Conservation (phyloP, 208 protist genomes). For the Sergeia podlipaevii region DNA sequence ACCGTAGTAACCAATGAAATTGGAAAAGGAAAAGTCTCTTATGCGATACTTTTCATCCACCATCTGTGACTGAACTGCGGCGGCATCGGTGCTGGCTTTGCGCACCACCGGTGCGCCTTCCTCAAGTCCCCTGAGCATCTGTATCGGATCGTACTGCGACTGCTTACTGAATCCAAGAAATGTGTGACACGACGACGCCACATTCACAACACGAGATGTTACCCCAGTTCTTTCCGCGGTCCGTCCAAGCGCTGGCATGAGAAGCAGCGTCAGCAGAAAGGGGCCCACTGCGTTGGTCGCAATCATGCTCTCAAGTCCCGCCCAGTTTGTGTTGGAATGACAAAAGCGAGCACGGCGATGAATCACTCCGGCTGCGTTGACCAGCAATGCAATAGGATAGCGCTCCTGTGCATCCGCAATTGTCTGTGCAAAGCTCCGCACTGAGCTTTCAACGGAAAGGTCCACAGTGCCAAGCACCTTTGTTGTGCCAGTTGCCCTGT, state of each 20-base stretch:
- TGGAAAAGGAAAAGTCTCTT: slow-evolving; percentile 40
- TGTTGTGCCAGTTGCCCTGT: slow-evolving; percentile 9
- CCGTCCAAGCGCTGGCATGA: slow-evolving; percentile 63
- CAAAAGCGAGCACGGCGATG: slow-evolving; percentile 40
- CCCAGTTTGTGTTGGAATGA: slow-evolving; percentile 19
- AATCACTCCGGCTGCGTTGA: slow-evolving; percentile 80
- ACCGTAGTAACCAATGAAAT: slow-evolving; percentile 85
- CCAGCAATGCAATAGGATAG: slow-evolving; percentile 57
- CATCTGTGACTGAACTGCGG: not conserved
- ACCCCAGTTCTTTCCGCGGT: slow-evolving; percentile 49
- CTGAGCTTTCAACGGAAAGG: slow-evolving; percentile 54
- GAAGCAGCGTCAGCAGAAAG: slow-evolving; percentile 65
- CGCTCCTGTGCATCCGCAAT: slow-evolving; percentile 24
- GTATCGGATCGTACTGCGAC: slow-evolving; percentile 29
- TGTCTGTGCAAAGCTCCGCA: slow-evolving; percentile 52
- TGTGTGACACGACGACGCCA: slow-evolving; percentile 82
- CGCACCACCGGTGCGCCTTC: slow-evolving; percentile 5
- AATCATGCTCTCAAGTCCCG: slow-evolving; percentile 64
- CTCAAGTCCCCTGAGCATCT: slow-evolving; percentile 62
- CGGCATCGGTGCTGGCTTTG: not conserved
- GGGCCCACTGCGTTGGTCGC: slow-evolving; percentile 81
- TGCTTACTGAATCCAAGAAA: slow-evolving; percentile 48
- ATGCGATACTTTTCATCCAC: slow-evolving; percentile 15
- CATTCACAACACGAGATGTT: slow-evolving; percentile 78
- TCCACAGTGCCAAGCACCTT: slow-evolving; percentile 71